Base-by-base conservation (phyloP, 1,139 yeast species). In the Saccharomyces hybrid region DNA sequence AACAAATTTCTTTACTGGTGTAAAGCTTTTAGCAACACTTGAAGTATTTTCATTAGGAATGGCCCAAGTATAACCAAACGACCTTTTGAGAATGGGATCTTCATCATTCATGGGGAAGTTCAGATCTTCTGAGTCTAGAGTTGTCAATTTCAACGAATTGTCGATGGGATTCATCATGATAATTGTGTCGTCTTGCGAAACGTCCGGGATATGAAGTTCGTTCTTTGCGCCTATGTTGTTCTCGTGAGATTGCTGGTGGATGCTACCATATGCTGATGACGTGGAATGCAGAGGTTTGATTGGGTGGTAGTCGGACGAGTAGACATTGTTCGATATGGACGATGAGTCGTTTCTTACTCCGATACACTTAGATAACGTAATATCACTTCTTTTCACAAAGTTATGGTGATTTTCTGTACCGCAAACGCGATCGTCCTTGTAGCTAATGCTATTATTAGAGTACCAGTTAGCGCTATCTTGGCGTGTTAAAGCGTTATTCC, bases 241-340 rank as follows among this genome's bases (percentile, higher is more conserved):
- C 26, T 38, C 44, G 29, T 26, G 12, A 16, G 52, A 27, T 44
- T 46, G 16, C 21, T 21, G 11, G 19, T 16, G 44, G 9, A 38
- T 16, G 44, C 44, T 38, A 16, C 44, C 44, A 16, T 38, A 38
- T 14, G 44, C 24, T 0, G 44, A 38, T 38, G 44, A 16, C 24
- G 44, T 14, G 12, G 44, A 38, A 16, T 16, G 24, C 16, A 38
- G 24, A 6, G n/a, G 44, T 16, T 38, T 38, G 24, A 16, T 38
- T 9, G 44, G 44, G n/a, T 16, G 52, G 24, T 38, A 48, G 52
- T 46, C 59, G 5, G 62, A 54, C 11, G 60, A 62, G 52, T 68
- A 68, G 5, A 68, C 68, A 54, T 67, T 68, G n/a, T 64, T 60
- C 4, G 71, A 67, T 24, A 68, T 65, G 2, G 63, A 54, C 4